Evolutionary conservation across 2,329 filamentous ascomycete genomes (phyloP).

Genomic region (Colletotrichum sp.): DNA sequence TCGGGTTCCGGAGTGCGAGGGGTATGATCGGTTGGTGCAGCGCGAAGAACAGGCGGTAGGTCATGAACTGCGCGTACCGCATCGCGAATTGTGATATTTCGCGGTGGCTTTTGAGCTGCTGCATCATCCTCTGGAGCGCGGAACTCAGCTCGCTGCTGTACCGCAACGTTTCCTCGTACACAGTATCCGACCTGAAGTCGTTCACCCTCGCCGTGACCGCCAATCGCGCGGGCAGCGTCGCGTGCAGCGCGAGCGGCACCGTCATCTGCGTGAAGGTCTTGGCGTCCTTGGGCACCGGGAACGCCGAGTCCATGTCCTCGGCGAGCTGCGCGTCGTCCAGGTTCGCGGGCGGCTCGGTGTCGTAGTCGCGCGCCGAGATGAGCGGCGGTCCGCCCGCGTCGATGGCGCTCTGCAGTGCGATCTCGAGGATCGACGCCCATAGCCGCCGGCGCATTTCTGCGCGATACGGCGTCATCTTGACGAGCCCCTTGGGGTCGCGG

Average conservation of each 20-base stretch:
- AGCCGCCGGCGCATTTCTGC: constrained; percentile 60
- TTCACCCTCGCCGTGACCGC: constrained; percentile 51
- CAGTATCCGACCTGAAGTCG: constrained; percentile 44
- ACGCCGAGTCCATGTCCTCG: constrained; percentile 32
- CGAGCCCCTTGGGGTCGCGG: constrained; percentile 56
- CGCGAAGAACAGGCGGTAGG: constrained; percentile 54
- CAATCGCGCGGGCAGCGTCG: constrained; percentile 48
- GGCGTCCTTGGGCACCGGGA: constrained; percentile 24
- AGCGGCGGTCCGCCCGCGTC: constrained; percentile 57
- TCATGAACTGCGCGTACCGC: constrained; percentile 44
- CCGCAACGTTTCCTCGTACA: constrained; percentile 52
- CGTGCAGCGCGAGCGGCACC: constrained; percentile 49
- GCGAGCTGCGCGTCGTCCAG: constrained; percentile 56
- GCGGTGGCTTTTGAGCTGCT: constrained; percentile 28
- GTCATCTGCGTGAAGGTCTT: constrained; percentile 52
- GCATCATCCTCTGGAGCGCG: constrained; percentile 39
- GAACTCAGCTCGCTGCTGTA: constrained; percentile 50
- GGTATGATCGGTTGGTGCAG: constrained; percentile 58
- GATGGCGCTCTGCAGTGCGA: constrained; percentile 56
- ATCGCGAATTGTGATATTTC: constrained; percentile 43
- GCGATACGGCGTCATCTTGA: constrained; percentile 49
- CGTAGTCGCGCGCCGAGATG: constrained; percentile 50
- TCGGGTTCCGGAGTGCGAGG: constrained; percentile 47
- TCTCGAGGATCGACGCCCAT: constrained; percentile 61
- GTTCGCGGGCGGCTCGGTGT: constrained; percentile 54